Conservation (phyloP, 192 early-diverging fungal species). For the Funneliformis mosseae region DNA sequence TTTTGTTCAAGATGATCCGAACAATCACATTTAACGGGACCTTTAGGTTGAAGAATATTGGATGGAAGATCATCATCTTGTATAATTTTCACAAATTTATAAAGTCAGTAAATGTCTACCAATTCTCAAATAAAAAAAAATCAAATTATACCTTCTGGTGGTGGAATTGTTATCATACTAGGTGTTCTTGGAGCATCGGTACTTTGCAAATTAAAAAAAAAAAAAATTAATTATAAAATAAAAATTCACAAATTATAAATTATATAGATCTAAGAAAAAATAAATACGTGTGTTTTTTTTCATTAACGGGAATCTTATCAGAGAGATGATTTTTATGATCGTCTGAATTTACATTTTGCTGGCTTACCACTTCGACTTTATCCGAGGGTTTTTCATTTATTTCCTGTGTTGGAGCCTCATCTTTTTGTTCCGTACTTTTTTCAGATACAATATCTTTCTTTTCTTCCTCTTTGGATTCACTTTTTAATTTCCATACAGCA, state of each 20-base stretch:
- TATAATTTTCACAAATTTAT: neutral
- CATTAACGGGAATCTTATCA: neutral
- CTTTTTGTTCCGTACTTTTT: neutral
- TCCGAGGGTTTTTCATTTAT: neutral
- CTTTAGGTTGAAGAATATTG: slow-evolving; percentile 47
- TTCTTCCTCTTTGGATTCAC: no score
- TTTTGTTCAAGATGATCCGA: slow-evolving; percentile 67
- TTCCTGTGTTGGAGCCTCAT: neutral
- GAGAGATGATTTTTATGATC: neutral
- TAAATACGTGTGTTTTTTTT: neutral
- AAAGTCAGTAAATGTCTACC: neutral
- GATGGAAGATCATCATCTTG: slow-evolving; percentile 52
- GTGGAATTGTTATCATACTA: neutral
- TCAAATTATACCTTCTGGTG: neutral
- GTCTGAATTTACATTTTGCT: neutral
- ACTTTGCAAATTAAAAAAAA: neutral
- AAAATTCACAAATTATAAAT: neutral
- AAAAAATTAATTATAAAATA: neutral
- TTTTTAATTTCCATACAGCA: neutral
- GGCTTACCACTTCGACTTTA: neutral
- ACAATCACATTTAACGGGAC: slow-evolving; percentile 61
- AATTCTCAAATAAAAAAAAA: neutral
- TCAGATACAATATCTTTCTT: neutral
- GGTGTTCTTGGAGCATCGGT: neutral
- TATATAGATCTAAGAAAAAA: neutral